Percentiles rank a stretch among this genome's conserved stretches.
These are phyloP conservation scores for Cucumis melo DNA, from an alignment of 306 rosid genomes.

Conservation along the genomic window DNA sequence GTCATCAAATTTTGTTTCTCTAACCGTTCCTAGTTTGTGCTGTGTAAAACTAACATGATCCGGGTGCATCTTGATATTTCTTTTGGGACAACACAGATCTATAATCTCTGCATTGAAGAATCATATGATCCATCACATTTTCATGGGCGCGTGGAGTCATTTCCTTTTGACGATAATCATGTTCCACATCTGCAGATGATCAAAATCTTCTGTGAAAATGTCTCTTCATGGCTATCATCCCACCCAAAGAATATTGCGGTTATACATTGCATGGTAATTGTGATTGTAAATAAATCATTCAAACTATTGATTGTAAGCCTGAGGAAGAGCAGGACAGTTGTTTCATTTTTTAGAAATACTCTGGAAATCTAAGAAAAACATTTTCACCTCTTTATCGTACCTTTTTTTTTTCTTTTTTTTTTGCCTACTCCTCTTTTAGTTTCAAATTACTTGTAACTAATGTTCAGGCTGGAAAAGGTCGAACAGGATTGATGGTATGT, in stretches of 20 bases:
- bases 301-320: not conserved
- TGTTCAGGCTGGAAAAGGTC: conserved; percentile 94
- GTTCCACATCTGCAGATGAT: conserved; percentile 71
- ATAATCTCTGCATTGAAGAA: conserved; percentile 89
- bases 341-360: not conserved
- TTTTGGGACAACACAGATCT: conserved; percentile 39
- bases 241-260: conserved; percentile 70
- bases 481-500: conserved; percentile 90
- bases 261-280: conserved; percentile 85
- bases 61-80: conserved; percentile 3
- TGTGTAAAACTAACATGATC: not conserved
- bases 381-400: not conserved
- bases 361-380: not conserved
- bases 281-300: too few species aligned
- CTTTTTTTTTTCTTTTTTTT: not conserved
- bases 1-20: not conserved
- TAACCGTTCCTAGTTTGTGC: not conserved
- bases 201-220: conserved; percentile 70
- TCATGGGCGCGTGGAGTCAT: conserved; percentile 71
- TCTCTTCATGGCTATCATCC: conserved; percentile 50
- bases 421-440: not conserved
- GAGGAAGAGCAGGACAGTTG: not conserved
- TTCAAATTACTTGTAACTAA: not conserved
- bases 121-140: conserved; percentile 61
- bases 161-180: conserved; percentile 90